Evolutionary conservation across 805 yeast species (phyloP).

Genomic region (Schwanniomyces occidentalis): DNA sequence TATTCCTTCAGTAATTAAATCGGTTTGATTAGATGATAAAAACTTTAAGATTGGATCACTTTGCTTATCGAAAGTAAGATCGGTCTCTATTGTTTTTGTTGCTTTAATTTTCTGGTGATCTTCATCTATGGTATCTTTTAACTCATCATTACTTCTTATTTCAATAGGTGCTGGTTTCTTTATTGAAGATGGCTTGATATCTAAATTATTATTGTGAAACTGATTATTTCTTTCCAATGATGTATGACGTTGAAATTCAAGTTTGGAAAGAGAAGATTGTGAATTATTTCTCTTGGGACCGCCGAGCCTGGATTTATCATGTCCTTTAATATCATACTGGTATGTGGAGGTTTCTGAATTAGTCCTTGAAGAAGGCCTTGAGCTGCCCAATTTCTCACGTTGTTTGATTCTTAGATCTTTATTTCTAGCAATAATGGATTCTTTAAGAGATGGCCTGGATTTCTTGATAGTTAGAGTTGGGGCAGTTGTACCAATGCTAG

Average conservation of each 20-base stretch:
- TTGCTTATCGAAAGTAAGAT: constrained; percentile 18
- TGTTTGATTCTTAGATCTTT: constrained; percentile 33
- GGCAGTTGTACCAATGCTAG: not conserved
- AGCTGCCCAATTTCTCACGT: constrained; percentile 14
- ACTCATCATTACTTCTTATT: too few relatives aligned
- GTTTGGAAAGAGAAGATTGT: not conserved
- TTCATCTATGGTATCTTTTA: constrained; percentile 7
- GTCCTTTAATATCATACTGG: not conserved
- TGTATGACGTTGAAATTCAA: not conserved
- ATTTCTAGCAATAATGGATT: constrained; percentile 45
- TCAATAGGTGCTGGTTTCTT: too few relatives aligned
- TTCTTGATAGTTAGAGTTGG: constrained; percentile 14
- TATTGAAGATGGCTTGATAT: too few relatives aligned
- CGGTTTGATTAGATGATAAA: constrained; percentile 31
- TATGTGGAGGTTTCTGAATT: constrained; percentile 3
- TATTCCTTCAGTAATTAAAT: constrained; percentile 35
- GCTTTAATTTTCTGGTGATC: not conserved
- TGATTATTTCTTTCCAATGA: not conserved
- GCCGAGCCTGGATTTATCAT: not conserved
- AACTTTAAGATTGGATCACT: constrained; percentile 38
- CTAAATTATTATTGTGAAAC: too few relatives aligned
- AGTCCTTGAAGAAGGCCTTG: constrained; percentile 23
- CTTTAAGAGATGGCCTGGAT: constrained; percentile 48
- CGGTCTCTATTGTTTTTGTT: not conserved
- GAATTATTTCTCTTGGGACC: constrained; percentile 1